Evolutionary conservation across 345 rosid species (phyloP), one percentile per base, ranked within the genome.

Genomic region (Euphorbia peplus): DNA sequence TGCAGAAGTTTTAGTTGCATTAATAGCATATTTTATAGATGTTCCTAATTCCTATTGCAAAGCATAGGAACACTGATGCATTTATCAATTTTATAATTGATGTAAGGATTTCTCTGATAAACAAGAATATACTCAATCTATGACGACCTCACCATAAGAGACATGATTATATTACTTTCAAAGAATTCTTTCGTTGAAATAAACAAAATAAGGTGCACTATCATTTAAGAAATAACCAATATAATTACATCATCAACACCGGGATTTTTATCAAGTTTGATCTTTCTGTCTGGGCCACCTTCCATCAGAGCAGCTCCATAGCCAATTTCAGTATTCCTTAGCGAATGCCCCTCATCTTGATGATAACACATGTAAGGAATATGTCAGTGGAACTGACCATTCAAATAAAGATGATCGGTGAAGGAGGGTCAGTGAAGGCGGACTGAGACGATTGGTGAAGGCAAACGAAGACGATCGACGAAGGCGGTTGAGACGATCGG

Each of bases 281-380:
- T 89, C 47, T 83, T 89, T 79, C 97, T 87, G 76, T 93, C 86
- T 63, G 97, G 96, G 52, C 98, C 98, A 74, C 91, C 88, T 78
- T 81, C 92, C 90, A 89, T 86, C 78, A 93, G 73, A 68, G 97
- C 96, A 30, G 88, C 76, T 93, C 98, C 98, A 93, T 93, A 39
- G 98, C 96, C 83, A 93, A 79, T 82, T 83, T 89, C 72, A 93
- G 73, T 80, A 93, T 81, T 73, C 97, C 98, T 69, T 93, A 91
- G 81, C 83, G 93, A 78, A 93, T 89, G 61, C 98, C 93, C 68
- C 78, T 83, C 60, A 90, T 81, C 98, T 93, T 80, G 65, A 67
- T 56, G 61, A 75, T 55, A 69, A 68, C 41, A 61, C 32, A 57
- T 51, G 51, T 12, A 66, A 63, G 24, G 16, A 44, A 60, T 69